phyloP scores from a whole-genome alignment of 768 basidiomycete species.

The Fomitopsis serialis region DNA sequence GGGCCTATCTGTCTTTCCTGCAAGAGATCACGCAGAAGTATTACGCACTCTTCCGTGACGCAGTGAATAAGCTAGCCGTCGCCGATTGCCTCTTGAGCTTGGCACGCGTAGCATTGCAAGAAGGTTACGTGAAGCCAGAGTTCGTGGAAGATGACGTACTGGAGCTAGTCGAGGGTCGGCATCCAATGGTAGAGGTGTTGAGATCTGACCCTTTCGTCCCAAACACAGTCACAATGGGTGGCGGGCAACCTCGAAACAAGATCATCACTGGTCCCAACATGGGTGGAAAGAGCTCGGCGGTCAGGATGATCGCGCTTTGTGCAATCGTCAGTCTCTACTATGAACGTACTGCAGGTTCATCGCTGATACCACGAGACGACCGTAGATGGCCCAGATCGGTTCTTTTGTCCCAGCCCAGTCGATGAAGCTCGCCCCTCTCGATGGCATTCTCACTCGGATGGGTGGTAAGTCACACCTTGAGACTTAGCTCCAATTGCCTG shows the following conservation, averaged over 20 bases:
- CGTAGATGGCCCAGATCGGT: conserved; percentile 79
- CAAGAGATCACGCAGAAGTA: conserved; percentile 59
- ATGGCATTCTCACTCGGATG: conserved; percentile 86
- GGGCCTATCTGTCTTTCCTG: conserved; percentile 65
- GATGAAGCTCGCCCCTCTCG: conserved; percentile 73
- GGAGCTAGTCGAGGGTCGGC: conserved; percentile 78
- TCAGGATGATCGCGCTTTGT: conserved; percentile 74
- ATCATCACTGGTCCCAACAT: conserved; percentile 85
- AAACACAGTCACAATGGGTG: conserved; percentile 69
- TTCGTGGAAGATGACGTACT: conserved; percentile 65
- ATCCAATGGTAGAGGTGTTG: conserved; percentile 88
- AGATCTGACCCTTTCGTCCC: conserved; percentile 80
- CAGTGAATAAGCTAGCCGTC: conserved; percentile 73
- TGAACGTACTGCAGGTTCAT: not conserved
- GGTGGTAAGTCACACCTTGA: conserved; percentile 47
- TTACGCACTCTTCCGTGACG: conserved; percentile 69
- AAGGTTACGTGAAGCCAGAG: conserved; percentile 72
- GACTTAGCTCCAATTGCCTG: not conserved
- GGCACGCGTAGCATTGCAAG: conserved; percentile 69
- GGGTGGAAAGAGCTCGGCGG: conserved; percentile 85
- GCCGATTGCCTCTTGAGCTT: conserved; percentile 87
- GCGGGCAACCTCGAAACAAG: conserved; percentile 44
- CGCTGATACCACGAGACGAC: not conserved
- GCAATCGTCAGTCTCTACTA: conserved; percentile 33
- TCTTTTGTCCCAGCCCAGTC: conserved; percentile 82